phyloP scores from a whole-genome alignment of 2,329 filamentous ascomycete species.

The Aspergillus flavus region DNA sequence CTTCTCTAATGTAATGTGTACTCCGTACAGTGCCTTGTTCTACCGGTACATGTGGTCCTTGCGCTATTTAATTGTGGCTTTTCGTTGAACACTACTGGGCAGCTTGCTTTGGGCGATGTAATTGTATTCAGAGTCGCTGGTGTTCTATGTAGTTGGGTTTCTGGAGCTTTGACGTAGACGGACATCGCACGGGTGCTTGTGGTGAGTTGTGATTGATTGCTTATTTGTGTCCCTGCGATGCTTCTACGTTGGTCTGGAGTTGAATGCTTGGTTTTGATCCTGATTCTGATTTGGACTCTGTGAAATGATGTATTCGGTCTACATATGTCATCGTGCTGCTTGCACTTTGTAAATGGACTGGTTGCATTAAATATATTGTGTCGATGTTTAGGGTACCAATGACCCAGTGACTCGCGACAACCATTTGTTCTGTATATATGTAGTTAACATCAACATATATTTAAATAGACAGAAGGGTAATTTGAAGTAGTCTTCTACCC shows the following conservation, averaged over 20 bases:
- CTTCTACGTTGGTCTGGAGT: neutral
- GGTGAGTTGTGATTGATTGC: neutral
- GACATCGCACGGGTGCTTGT: neutral
- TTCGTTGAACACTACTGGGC: neutral
- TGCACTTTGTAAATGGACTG: neutral
- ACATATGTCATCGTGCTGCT: neutral
- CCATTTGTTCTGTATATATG: neutral
- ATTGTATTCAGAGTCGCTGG: neutral
- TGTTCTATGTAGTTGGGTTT: neutral
- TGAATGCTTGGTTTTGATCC: neutral
- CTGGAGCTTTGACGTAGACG: neutral
- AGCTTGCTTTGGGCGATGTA: neutral
- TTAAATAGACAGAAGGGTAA: neutral
- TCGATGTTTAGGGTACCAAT: neutral
- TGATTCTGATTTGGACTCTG: neutral
- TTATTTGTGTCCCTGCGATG: neutral
- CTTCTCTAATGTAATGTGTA: neutral
- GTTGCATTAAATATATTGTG: neutral
- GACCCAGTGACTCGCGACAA: neutral
- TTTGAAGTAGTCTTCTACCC: neutral
- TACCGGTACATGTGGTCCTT: neutral
- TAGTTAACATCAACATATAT: neutral
- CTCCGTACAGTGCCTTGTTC: neutral
- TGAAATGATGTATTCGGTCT: neutral
- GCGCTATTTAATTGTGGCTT: neutral